Conservation (phyloP, 768 basidiomycete species). For the Phaffia tasmanica region DNA sequence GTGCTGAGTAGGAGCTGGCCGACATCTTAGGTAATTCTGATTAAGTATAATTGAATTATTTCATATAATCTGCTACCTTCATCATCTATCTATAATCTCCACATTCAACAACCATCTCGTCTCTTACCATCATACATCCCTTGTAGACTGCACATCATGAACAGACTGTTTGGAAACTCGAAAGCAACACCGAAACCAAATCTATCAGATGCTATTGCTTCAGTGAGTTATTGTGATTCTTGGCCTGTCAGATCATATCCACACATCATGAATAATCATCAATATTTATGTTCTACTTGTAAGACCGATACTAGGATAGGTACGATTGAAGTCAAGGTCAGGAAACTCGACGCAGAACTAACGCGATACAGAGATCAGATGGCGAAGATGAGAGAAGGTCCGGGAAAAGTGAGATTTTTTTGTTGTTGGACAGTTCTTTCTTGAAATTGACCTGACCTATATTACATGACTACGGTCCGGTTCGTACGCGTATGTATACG, state of each 20-base stretch:
- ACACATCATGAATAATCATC: background rate
- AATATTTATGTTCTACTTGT: background rate
- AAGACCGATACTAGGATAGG: constrained; percentile 80
- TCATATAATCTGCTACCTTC: too few relatives aligned
- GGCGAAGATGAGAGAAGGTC: constrained; percentile 81
- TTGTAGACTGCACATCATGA: constrained; percentile 30
- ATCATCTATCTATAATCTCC: too few relatives aligned
- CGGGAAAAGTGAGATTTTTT: constrained; percentile 63
- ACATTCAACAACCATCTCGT: too few relatives aligned
- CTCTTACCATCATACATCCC: too few relatives aligned
- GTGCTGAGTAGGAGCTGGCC: too few relatives aligned
- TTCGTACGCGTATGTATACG: background rate
- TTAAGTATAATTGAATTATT: too few relatives aligned
- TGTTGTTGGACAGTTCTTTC: background rate
- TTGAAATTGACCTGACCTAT: background rate
- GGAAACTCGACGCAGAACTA: constrained; percentile 90
- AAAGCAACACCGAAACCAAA: constrained; percentile 61
- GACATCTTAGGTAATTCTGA: too few relatives aligned
- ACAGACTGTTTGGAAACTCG: constrained; percentile 38
- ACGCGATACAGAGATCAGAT: constrained; percentile 89
- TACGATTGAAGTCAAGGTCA: constrained; percentile 89
- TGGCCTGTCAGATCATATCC: background rate
- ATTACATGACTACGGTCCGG: too few relatives aligned
- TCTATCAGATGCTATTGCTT: constrained; percentile 84
- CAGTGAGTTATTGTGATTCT: constrained; percentile 36